These are phyloP conservation scores for Aspergillus aculeatinus DNA, from an alignment of 2,329 filamentous ascomycete species.

Conservation along the genomic window DNA sequence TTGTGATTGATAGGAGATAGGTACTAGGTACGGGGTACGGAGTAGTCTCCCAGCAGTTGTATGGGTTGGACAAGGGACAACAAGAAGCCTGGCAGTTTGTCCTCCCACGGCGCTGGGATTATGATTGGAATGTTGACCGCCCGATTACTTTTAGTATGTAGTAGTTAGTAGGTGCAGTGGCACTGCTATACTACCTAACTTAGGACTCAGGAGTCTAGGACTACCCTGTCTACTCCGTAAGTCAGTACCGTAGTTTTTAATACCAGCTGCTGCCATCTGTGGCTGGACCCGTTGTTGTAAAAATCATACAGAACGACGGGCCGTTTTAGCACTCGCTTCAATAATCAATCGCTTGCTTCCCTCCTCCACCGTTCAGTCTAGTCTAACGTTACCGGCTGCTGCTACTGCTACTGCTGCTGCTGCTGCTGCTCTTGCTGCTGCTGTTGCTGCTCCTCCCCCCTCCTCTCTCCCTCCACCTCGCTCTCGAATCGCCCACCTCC, in stretches of 20 bases:
- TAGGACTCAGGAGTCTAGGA: too few relatives aligned
- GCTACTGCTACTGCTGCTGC: too few relatives aligned
- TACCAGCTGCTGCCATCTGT: neutral
- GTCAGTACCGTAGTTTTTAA: too few relatives aligned
- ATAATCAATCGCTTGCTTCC: neutral
- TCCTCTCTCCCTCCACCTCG: neutral
- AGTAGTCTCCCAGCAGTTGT: neutral
- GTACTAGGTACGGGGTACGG: neutral
- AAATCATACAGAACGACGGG: neutral
- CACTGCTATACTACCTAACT: too few relatives aligned
- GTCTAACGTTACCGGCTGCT: neutral
- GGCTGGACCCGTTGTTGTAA: conserved; percentile 9
- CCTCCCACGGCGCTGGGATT: neutral
- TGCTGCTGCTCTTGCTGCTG: too few relatives aligned
- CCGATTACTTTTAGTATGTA: neutral
- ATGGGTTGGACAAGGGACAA: neutral
- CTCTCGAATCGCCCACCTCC: neutral
- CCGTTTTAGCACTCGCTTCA: conserved; percentile 13
- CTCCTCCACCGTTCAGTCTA: neutral
- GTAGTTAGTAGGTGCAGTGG: neutral
- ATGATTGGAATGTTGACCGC: neutral
- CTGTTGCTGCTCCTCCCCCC: neutral
- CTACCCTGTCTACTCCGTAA: too few relatives aligned
- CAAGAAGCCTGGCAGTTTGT: neutral
- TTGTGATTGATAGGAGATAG: neutral